Percentiles rank a stretch among this genome's conserved stretches.
These are phyloP conservation scores for Cryphonectria naterciae DNA, from an alignment of 2,329 filamentous ascomycete genomes.

Conservation along the genomic window DNA sequence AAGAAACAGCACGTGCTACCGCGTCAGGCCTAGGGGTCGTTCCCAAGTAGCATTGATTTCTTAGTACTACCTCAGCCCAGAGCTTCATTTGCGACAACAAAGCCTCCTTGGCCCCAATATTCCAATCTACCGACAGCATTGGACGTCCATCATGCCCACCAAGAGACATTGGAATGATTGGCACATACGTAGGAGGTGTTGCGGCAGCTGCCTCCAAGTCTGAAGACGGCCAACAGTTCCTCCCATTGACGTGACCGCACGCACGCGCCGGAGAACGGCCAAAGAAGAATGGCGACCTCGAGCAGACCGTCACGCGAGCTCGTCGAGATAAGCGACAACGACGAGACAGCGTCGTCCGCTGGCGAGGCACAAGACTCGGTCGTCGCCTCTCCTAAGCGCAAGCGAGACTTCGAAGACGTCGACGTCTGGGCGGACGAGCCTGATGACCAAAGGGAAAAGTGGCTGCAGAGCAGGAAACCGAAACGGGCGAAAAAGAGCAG, in stretches of 20 bases:
- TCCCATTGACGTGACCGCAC: background rate
- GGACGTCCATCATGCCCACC: background rate
- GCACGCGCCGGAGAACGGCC: background rate
- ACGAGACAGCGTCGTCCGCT: conserved; percentile 31
- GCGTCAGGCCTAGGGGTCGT: background rate
- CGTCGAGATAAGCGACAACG: conserved; percentile 28
- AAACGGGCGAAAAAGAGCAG: conserved; percentile 53
- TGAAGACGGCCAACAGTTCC: too few relatives aligned
- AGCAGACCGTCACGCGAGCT: conserved; percentile 7
- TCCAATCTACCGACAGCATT: background rate
- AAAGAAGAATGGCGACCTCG: conserved; percentile 51
- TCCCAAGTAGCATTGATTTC: background rate
- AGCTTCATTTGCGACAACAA: background rate
- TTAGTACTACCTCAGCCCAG: background rate
- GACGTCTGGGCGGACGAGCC: conserved; percentile 53
- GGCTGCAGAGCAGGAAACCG: conserved; percentile 53
- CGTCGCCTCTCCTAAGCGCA: conserved; percentile 15
- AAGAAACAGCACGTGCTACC: conserved; percentile 13
- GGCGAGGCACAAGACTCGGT: conserved; percentile 6
- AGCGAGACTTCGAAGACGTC: conserved; percentile 20
- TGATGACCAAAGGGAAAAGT: conserved; percentile 63
- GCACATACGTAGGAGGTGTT: background rate
- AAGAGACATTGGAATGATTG: background rate
- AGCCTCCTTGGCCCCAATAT: background rate
- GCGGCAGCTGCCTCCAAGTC: background rate